phyloP scores from a whole-genome alignment of 2,329 filamentous ascomycete genomes.

The Hortaea werneckii region DNA sequence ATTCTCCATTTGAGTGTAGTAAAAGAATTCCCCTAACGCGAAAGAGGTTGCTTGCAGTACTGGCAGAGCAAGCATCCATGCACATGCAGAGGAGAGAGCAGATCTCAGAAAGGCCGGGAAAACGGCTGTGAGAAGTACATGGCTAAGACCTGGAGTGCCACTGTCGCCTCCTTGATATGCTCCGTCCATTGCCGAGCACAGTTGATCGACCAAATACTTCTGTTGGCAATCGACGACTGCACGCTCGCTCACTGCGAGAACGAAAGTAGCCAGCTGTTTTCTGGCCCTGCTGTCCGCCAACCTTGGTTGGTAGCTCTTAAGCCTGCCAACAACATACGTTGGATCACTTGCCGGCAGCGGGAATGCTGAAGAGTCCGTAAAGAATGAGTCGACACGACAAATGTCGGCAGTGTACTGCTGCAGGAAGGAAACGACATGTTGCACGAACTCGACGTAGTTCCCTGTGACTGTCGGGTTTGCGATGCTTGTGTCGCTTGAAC shows the following conservation, averaged over 20 bases:
- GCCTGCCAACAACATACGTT: constrained; percentile 50
- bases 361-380: constrained; percentile 50
- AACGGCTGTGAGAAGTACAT: constrained; percentile 43
- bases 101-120: constrained; percentile 48
- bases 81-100: constrained; percentile 34
- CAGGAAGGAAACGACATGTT: constrained; percentile 47
- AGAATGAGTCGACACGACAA: constrained; percentile 47
- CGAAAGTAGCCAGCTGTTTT: constrained; percentile 47
- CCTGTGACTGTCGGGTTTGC: constrained; percentile 30
- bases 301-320: constrained; percentile 50
- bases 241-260: constrained; percentile 50
- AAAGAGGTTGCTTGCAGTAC: constrained; percentile 39
- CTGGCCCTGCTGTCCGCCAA: constrained; percentile 37
- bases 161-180: constrained; percentile 31
- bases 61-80: constrained; percentile 44
- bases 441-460: constrained; percentile 52
- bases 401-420: constrained; percentile 53
- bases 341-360: constrained; percentile 51
- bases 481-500: constrained; percentile 6
- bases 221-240: constrained; percentile 50
- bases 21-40: constrained; percentile 35
- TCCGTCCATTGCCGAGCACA: constrained; percentile 40
- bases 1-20: constrained; percentile 36
- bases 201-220: constrained; percentile 44
- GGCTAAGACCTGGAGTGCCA: constrained; percentile 35